Base-by-base conservation (phyloP, 1,284 basidiomycete genomes). In the Pholiota adiposa region DNA sequence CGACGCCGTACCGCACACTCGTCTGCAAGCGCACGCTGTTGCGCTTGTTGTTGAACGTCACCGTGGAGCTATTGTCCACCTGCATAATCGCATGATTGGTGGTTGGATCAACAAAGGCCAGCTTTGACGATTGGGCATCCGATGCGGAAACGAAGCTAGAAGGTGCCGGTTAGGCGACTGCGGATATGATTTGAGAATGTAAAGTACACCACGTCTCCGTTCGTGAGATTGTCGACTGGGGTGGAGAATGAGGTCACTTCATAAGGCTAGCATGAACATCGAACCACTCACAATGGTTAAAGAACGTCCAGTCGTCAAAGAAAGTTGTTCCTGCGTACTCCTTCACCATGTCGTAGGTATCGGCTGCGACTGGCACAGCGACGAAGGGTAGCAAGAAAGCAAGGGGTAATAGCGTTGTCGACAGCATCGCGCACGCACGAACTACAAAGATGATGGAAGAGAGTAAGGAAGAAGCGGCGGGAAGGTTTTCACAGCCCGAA, bases 141-240 rank as follows among this genome's bases (percentile, higher is more conserved):
- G 75, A 71, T 2, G 80, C 76, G 3, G 83, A 82, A 51, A 89
- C 79, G 67, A 85, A 90, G 59, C 85, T 88, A 60, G 46, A 11
- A 41, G 8, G 31, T 63, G 54, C 62, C 54, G 36, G 14, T 50
- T 48, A 29, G 34, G 16, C 18, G 11, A 44, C 33, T 53, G 23
- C 5, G 34, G 25, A 19, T 12, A 4, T 1, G 9, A 16, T 31
- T 36, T 41, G 21, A 23, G 56, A 19, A 58, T 1, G 14, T 53
- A n/a, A 69, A 75, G 56, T 66, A 86, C 84, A 77, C 77, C 16
- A 77, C 83, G 70, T 93, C 86, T 53, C 91, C 90, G 64, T 89
- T 89, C 36, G 87, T 90, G 5, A 88, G 73, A 65, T 90, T 85
- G 70, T 91, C 88, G 59, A 75, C 87, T 89, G 63, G n/a, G 53